phyloP scores from a whole-genome alignment of 495 filamentous ascomycete species.

The Penicillium atrosanguineum region DNA sequence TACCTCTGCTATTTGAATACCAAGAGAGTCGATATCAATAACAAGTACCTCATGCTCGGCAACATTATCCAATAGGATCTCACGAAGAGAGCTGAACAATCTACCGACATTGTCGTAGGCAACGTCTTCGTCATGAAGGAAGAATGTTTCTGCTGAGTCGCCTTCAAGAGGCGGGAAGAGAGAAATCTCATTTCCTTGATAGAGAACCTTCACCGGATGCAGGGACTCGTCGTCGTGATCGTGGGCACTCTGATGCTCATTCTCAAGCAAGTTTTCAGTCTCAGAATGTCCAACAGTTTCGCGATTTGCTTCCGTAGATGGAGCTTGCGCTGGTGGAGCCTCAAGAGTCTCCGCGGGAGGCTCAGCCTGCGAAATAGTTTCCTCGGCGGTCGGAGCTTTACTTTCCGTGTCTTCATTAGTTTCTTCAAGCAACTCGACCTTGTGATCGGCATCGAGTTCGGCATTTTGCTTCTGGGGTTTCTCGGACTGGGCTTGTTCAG shows the following conservation, averaged over 20 bases:
- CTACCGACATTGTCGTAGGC: constrained; percentile 55
- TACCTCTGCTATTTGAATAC: constrained; percentile 72
- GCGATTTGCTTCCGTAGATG: background rate
- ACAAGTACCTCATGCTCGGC: constrained; percentile 65
- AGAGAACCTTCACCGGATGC: constrained; percentile 59
- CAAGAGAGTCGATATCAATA: constrained; percentile 64
- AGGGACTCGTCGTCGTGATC: constrained; percentile 20
- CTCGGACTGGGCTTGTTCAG: background rate
- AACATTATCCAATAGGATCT: constrained; percentile 65
- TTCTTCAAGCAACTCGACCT: constrained; percentile 17
- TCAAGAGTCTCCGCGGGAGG: constrained; percentile 7
- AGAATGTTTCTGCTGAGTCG: constrained; percentile 67
- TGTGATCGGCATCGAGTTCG: background rate
- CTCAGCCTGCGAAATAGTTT: constrained; percentile 3
- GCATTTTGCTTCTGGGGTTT: background rate
- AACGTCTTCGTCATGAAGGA: constrained; percentile 65
- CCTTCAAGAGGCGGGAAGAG: constrained; percentile 66
- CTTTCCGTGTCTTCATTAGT: constrained; percentile 24
- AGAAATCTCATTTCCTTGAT: constrained; percentile 64
- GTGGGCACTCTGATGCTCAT: constrained; percentile 9
- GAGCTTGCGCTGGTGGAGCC: constrained; percentile 2
- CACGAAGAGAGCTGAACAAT: constrained; percentile 63
- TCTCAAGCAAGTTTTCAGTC: constrained; percentile 5
- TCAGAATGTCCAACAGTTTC: constrained; percentile 8
- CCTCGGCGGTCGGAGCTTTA: constrained; percentile 7